A percentile compares a stretch with the other conserved stretches of the same genome.
Evolutionary conservation across 2,329 filamentous ascomycete species (phyloP).

Genomic region (Cladophialophora bantiana): DNA sequence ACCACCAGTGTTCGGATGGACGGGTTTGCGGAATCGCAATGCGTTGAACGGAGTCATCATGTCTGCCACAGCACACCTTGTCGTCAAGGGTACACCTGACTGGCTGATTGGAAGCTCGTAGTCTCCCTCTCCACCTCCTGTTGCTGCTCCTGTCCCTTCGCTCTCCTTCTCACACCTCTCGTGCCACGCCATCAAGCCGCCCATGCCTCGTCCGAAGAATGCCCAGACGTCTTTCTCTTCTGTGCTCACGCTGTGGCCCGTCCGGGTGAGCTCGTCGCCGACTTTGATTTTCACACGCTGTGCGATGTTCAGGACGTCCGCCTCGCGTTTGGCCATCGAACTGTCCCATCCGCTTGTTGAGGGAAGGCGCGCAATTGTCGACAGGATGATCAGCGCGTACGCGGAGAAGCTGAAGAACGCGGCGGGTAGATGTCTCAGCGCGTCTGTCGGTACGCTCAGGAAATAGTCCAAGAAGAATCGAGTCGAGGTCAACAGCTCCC

Average conservation of each 20-base stretch:
- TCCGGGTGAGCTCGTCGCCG: conserved; percentile 17
- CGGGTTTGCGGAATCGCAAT: conserved; percentile 11
- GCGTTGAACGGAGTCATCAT: conserved; percentile 18
- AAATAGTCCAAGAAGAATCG: conserved; percentile 13
- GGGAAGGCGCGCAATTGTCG: conserved; percentile 13
- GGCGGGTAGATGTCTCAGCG: conserved; percentile 10
- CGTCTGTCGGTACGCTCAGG: conserved; percentile 2
- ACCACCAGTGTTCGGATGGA: neutral
- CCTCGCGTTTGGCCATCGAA: conserved; percentile 20
- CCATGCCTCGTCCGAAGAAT: conserved; percentile 17
- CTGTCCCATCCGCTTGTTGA: conserved; percentile 19
- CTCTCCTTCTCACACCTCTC: conserved; percentile 12
- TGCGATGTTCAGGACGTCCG: conserved; percentile 10
- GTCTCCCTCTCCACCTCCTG: neutral
- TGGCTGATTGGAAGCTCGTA: conserved; percentile 11
- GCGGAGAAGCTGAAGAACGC: conserved; percentile 13
- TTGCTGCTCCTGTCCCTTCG: neutral
- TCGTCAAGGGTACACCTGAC: neutral
- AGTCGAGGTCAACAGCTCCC: conserved; percentile 21
- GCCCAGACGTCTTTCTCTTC: conserved; percentile 23
- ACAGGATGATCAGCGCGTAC: conserved; percentile 22
- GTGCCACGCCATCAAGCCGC: conserved; percentile 22
- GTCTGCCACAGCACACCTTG: conserved; percentile 18
- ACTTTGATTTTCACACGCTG: conserved; percentile 13
- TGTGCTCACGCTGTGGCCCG: neutral